Evolutionary conservation across 495 filamentous ascomycete genomes (phyloP).

Genomic region (Trypethelium eluteriae): DNA sequence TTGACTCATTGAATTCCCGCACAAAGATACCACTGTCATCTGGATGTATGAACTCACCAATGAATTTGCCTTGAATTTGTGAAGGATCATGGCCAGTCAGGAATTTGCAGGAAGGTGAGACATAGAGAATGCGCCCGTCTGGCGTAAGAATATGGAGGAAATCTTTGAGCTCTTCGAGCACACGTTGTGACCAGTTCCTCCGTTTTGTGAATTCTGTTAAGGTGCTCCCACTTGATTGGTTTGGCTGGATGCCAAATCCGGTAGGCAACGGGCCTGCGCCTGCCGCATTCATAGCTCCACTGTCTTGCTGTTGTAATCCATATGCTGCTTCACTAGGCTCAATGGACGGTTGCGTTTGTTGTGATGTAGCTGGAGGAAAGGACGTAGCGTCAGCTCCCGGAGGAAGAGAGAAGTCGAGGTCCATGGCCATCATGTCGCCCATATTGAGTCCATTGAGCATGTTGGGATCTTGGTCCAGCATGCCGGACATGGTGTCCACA

Average conservation of each 20-base stretch:
- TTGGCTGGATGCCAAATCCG: slow-evolving; percentile 45
- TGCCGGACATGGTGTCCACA: slow-evolving; percentile 11
- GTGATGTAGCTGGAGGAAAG: slow-evolving; percentile 20
- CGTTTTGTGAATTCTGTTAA: slow-evolving; percentile 78
- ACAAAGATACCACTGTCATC: slow-evolving; percentile 83
- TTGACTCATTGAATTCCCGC: slow-evolving; percentile 84
- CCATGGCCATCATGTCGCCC: slow-evolving; percentile 28
- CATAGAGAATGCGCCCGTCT: slow-evolving; percentile 74
- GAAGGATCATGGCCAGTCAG: slow-evolving; percentile 68
- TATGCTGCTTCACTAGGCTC: slow-evolving; percentile 11
- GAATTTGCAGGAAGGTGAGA: slow-evolving; percentile 67
- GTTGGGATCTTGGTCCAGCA: slow-evolving; percentile 13
- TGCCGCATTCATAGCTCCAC: slow-evolving; percentile 36
- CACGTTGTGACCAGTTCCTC: slow-evolving; percentile 79
- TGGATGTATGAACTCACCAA: slow-evolving; percentile 74
- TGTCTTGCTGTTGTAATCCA: slow-evolving; percentile 18
- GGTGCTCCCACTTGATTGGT: slow-evolving; percentile 49
- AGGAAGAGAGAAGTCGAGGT: slow-evolving; percentile 28
- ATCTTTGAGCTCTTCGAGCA: slow-evolving; percentile 84
- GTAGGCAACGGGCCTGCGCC: slow-evolving; percentile 52
- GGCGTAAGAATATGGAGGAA: slow-evolving; percentile 80
- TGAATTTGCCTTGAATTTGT: slow-evolving; percentile 64
- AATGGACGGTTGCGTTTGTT: slow-evolving; percentile 11
- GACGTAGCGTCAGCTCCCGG: slow-evolving; percentile 12
- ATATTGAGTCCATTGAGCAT: slow-evolving; percentile 24